Base-by-base conservation (phyloP, 495 filamentous ascomycete species). In the Lophiotrema nucula region DNA sequence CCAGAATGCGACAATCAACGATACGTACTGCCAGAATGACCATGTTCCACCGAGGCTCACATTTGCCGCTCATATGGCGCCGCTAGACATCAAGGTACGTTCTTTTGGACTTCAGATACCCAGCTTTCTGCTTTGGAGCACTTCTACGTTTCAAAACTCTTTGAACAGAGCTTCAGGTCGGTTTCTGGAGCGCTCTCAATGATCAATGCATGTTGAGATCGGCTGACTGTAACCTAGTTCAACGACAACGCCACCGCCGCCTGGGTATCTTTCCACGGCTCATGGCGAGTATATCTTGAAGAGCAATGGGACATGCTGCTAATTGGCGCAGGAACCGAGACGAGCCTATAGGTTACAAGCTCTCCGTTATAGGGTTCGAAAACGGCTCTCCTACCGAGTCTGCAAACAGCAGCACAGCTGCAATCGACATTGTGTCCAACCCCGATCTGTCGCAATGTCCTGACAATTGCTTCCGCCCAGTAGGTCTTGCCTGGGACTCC, bases 401-500 rank as follows among this genome's bases (percentile, higher is more conserved):
- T 2, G 50, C 69, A 19, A 74, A 69, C 18, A 74, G 70, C 67
- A 74, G 54, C 47, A 69, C 68, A 11, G 73, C 79, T 0, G 70
- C 71, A 18, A 63, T 75, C 28, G 72, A 76, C 35, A 70, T 81
- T 49, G 61, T 81, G 52, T 61, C 78, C 56, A 81, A 81, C 51
- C 26, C 41, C 21, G 72, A 78, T 48, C 63, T 60, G 16, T 65
- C 60, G 63, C n/a, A 45, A 8, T 72, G 69, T 33, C 69, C 69
- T 2, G 66, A 78, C 35, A 53, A 54, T 23, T 81, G 78, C 67
- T 77, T 81, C 70, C 70, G 79, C 1, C 79, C 78, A 2, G 78
- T 77, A 0, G 77, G 77, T 2, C 69, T 81, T 1, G 78, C 71
- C 0, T 79, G 76, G 60, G 78, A 81, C 49, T 61, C 45, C 22